Conservation (phyloP, 164 flowering plant genomes). For the Warburgia ugandensis region DNA sequence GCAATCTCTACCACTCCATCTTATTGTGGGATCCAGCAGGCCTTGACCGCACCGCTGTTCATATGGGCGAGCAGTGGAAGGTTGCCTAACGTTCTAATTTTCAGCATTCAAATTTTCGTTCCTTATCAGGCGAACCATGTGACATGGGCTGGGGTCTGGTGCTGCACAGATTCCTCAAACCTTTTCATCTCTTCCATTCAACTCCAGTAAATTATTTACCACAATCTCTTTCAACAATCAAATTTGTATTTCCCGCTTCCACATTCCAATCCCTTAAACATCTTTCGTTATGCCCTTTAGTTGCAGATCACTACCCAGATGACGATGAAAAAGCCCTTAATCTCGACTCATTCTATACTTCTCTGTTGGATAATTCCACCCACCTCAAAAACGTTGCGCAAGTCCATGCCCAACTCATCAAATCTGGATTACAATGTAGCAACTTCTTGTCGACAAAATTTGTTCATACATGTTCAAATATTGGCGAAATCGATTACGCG, state of each 20-base stretch:
- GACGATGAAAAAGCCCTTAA: slow-evolving; percentile 12
- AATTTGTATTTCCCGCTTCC: slow-evolving; percentile 11
- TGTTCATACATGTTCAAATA: slow-evolving; percentile 12
- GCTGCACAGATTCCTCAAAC: slow-evolving; percentile 4
- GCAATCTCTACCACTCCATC: too few species aligned
- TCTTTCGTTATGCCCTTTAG: slow-evolving; percentile 15
- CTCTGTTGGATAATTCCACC: slow-evolving; percentile 20
- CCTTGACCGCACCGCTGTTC: too few species aligned
- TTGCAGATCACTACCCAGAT: slow-evolving; percentile 5
- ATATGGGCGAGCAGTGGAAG: too few species aligned
- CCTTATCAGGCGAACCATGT: neutral
- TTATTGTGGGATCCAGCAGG: too few species aligned
- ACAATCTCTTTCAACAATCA: neutral
- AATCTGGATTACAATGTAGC: slow-evolving; percentile 15
- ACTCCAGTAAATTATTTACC: slow-evolving; percentile 10
- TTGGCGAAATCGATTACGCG: slow-evolving; percentile 28
- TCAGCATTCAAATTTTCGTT: neutral
- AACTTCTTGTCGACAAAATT: slow-evolving; percentile 26
- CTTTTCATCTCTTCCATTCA: neutral
- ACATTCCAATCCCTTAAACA: slow-evolving; percentile 6
- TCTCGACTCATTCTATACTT: slow-evolving; percentile 18
- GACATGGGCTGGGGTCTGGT: slow-evolving; percentile 8
- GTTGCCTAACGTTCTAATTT: neutral
- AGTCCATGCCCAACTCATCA: slow-evolving; percentile 25
- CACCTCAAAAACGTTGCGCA: slow-evolving; percentile 19